phyloP scores from a whole-genome alignment of 169 alveolate species.

The Eimeria necatrix region DNA sequence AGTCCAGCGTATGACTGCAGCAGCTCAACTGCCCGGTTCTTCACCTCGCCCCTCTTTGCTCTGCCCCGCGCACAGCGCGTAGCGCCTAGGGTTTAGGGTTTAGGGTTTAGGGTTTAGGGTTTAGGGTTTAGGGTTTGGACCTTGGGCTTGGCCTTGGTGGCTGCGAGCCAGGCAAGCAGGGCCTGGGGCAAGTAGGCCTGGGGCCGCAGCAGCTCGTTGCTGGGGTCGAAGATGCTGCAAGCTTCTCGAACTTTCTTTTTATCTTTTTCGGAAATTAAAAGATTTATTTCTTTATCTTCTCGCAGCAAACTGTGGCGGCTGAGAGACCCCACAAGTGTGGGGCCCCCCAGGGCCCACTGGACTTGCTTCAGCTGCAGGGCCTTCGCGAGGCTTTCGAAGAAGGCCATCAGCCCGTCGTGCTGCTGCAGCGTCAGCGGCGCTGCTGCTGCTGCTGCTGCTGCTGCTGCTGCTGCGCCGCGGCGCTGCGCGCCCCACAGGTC shows the following conservation, averaged over 20 bases:
- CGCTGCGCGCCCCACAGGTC: background rate
- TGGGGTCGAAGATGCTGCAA: background rate
- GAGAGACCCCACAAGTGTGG: background rate
- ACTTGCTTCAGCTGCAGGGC: background rate
- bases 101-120: background rate
- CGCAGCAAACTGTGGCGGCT: background rate
- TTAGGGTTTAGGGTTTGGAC: background rate
- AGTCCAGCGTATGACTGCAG: no score
- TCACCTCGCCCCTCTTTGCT: no score
- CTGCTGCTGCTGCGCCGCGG: background rate
- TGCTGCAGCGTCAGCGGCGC: background rate
- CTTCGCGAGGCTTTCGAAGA: background rate
- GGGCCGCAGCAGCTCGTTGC: background rate
- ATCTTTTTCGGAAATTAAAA: background rate
- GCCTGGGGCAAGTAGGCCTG: background rate
- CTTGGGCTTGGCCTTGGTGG: background rate
- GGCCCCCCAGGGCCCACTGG: slow-evolving; percentile 1
- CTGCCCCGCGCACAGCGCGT: no score
- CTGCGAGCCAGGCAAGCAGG: slow-evolving; percentile 9
- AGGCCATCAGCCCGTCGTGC: slow-evolving; percentile 36
- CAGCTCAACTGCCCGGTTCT: no score
- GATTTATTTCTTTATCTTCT: background rate
- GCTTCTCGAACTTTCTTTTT: background rate
- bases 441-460: background rate
- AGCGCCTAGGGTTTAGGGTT: background rate